These are phyloP conservation scores for Detonula confervacea DNA, from an alignment of 352 stramenopile genomes.

Conservation along the genomic window DNA sequence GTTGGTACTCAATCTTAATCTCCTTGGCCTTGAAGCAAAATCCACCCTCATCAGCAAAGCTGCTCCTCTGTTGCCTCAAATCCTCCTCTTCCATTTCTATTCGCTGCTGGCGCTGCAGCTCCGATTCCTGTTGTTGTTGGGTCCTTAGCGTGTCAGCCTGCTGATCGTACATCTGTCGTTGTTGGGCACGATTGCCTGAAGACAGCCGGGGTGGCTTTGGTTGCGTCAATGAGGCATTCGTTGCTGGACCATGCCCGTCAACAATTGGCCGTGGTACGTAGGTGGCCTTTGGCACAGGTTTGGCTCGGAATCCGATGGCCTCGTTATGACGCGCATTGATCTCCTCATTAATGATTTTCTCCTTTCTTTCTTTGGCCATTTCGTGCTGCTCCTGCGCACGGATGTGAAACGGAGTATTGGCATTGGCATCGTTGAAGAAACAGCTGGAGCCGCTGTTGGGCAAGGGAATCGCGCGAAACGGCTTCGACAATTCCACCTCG, in stretches of 20 bases:
- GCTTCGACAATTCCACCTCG: constrained; percentile 37
- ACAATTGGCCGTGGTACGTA: constrained; percentile 10
- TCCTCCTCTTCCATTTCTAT: constrained; percentile 38
- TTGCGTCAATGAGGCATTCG: constrained; percentile 4
- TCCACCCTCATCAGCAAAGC: constrained; percentile 27
- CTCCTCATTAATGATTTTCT: constrained; percentile 11
- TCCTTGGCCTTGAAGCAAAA: constrained; percentile 27
- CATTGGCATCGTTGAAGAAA: background rate
- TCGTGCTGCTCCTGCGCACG: constrained; percentile 23
- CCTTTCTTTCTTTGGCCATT: constrained; percentile 23
- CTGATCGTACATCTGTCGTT: constrained; percentile 34
- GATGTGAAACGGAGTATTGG: constrained; percentile 26
- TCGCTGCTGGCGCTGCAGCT: background rate
- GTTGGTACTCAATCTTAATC: constrained; percentile 21
- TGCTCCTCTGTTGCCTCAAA: constrained; percentile 16
- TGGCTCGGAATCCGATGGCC: constrained; percentile 35
- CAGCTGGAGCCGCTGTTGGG: background rate
- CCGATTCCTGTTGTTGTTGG: background rate
- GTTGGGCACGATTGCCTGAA: constrained; percentile 18
- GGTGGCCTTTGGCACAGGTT: constrained; percentile 29
- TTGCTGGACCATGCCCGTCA: background rate
- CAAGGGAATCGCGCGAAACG: constrained; percentile 28
- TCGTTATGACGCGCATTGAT: constrained; percentile 7
- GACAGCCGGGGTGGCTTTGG: constrained; percentile 27
- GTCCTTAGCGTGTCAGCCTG: constrained; percentile 1